Evolutionary conservation across 164 flowering plant species (phyloP), one percentile per base, ranked within the genome.

Genomic region (Annona squamosa): DNA sequence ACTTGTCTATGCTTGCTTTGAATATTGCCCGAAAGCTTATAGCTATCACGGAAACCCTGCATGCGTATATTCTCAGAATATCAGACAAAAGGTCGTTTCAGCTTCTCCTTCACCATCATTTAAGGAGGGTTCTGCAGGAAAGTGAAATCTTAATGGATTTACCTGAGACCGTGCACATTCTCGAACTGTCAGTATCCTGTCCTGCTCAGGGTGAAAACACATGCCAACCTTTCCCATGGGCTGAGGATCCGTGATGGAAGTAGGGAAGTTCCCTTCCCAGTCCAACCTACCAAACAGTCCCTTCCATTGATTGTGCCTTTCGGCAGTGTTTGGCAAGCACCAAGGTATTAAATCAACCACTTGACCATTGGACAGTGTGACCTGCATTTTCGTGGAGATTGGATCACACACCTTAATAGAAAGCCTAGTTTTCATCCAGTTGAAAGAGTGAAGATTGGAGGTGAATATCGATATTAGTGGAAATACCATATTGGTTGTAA

Each of bases 141-240:
- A 9, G 13, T 9, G 59, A 26, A 52, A 9, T 52, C 13, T 52
- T 44, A 48, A 47, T 45, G 12, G 48, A 78, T 90, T 85, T 80
- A 92, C 98, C 77, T 90, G 98, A 72, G 97, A 92, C 41, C 98
- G 81, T 12, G 98, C 97, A 81, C 98, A 94, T 83, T 94, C 97
- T 45, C 98, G 97, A 64, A 92, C 98, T 16, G 98, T 89, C 4
- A 94, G 79, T 47, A 92, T 92, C 75, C 98, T 82, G 76, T 94
- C 97, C 79, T 94, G 97, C 1, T 92, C 97, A 44, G 98, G 98
- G 75, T 94, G 97, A 79, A 94, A 92, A 70, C 97, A 94, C 97
- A 92, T 94, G 44, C 98, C 97, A 45, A 92, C 97, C 80, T 92
- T 94, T 2, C 98, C 98, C 98, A 94, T 94, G 12, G 97, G 95